Evolutionary conservation across 2,329 filamentous ascomycete genomes (phyloP).

Genomic region (Phoma sp.): DNA sequence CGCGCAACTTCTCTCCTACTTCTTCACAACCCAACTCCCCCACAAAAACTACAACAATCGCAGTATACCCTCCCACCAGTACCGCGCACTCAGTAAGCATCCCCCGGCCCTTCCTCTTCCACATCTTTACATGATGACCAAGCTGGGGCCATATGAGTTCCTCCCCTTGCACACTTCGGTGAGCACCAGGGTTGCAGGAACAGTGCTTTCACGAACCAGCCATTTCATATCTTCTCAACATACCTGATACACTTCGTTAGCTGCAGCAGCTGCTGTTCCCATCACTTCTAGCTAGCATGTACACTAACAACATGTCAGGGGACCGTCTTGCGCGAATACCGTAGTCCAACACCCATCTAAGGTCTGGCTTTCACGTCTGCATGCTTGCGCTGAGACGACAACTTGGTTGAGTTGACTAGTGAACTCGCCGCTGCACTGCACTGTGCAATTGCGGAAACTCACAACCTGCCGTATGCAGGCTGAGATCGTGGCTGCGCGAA

Average conservation of each 20-base stretch:
- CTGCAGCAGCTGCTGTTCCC: neutral
- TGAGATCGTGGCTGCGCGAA: neutral
- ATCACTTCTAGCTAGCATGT: neutral
- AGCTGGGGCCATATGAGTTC: slow-evolving; percentile 46
- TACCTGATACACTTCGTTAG: slow-evolving; percentile 20
- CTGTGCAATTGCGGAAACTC: neutral
- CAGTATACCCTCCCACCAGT: neutral
- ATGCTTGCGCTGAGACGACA: neutral
- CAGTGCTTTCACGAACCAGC: slow-evolving; percentile 33
- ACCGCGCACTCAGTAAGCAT: slow-evolving; percentile 17
- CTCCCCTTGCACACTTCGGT: slow-evolving; percentile 12
- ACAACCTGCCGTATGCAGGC: neutral
- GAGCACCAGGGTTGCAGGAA: slow-evolving; percentile 24
- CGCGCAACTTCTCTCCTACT: neutral
- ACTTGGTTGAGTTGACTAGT: neutral
- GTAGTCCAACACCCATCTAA: neutral
- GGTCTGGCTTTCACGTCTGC: neutral
- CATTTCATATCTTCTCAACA: slow-evolving; percentile 36
- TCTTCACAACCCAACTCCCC: neutral
- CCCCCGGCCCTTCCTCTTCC: neutral
- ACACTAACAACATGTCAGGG: slow-evolving; percentile 8
- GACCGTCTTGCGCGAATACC: neutral
- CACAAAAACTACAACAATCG: neutral
- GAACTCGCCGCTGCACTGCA: neutral
- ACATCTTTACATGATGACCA: slow-evolving; percentile 35